phyloP scores from a whole-genome alignment of 768 basidiomycete genomes.

The Psilocybe sp. region DNA sequence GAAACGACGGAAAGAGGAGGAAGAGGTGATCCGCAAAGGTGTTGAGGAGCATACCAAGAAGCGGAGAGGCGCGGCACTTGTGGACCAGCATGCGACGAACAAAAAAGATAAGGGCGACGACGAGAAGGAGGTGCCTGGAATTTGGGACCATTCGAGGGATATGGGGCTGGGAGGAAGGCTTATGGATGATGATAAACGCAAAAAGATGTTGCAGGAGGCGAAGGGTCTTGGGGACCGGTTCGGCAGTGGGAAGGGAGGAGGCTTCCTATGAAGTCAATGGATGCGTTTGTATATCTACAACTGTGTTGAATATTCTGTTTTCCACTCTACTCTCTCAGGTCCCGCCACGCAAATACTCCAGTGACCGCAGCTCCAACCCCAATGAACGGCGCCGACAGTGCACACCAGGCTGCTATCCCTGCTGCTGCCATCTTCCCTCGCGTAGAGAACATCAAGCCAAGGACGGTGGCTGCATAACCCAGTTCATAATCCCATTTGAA shows the following conservation, averaged over 20 bases:
- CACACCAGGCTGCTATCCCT: background rate
- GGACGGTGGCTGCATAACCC: background rate
- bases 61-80: conserved; percentile 47
- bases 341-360: conserved; percentile 1
- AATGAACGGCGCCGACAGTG: background rate
- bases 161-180: conserved; percentile 86
- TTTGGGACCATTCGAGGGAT: conserved; percentile 92
- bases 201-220: conserved; percentile 77
- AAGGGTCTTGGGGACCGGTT: conserved; percentile 82
- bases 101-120: conserved; percentile 27
- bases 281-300: background rate
- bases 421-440: background rate
- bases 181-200: conserved; percentile 85
- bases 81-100: conserved; percentile 45
- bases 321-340: background rate
- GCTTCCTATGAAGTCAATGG: conserved; percentile 46
- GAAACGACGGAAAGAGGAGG: conserved; percentile 64
- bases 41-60: conserved; percentile 76
- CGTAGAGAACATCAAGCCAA: background rate
- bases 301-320: background rate
- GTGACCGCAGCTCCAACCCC: conserved; percentile 1
- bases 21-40: conserved; percentile 59
- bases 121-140: conserved; percentile 55
- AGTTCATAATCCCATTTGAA: conserved; percentile 8
- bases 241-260: conserved; percentile 66